Base-by-base conservation (phyloP, 305 asterid genomes). In the Solanum hybrid region DNA sequence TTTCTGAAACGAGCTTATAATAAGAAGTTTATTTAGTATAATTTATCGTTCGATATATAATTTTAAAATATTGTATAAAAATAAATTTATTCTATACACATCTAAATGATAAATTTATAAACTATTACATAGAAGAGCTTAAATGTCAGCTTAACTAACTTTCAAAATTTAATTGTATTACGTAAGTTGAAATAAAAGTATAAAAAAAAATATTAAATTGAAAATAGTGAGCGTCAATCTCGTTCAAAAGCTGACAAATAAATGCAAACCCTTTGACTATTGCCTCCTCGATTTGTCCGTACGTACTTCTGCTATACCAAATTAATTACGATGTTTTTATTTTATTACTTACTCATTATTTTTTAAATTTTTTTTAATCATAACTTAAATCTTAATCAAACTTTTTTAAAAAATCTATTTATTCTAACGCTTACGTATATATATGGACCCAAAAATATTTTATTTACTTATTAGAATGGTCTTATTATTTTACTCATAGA, bases 241-340 rank as follows among this genome's bases (percentile, higher is more conserved):
- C 51, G 88, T 56, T 56, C 32, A 56, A 85, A 51, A 11, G 88
- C 5, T 11, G 34, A 56, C 88, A 31, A 85, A 85, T 60, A 31
- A n/a, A 3, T 85, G 88, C 76, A 73, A 56, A 85, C 88, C 88
- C 88, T 56, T 56, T 85, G 88, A 85, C 77, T 85, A 60, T 56
- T 85, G 75, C 76, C 7, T 20, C 42, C 46, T 31, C 85, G 31
- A 36, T n/a, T 20, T 84, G 31, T 20, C 87, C 87, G 76, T 84
- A 84, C 46, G 87, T 84, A 51, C 87, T 84, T 51, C 32, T 51
- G 22, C 7, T 51, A 16, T 20, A 11, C 12, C 6, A n/a, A 37
- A 35, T 36, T 79, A 34, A 42, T 26, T 81, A 27, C 14, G 16
- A 40, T 27, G 32, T 16, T 16, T 26, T 9, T 46, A 27, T 29